Percentiles rank a stretch among this genome's conserved stretches.
phyloP scores from a whole-genome alignment of 164 flowering plant genomes.

The Liriodendron chinense region DNA sequence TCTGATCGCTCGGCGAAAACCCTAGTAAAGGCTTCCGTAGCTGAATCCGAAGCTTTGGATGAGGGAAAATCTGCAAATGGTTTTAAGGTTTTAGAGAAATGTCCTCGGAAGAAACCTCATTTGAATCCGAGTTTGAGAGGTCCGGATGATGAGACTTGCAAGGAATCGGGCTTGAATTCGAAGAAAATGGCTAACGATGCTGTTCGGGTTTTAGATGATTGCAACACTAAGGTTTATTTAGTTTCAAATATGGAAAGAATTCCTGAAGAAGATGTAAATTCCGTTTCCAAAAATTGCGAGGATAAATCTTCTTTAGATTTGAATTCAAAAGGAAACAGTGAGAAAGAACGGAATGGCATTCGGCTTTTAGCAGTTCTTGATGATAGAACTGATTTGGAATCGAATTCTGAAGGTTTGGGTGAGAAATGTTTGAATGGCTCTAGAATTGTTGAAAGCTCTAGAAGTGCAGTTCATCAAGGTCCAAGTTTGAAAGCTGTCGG shows the following conservation, averaged over 20 bases:
- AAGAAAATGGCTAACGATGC: neutral
- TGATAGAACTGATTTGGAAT: neutral
- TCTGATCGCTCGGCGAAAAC: slow-evolving; percentile 11
- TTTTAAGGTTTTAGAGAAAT: slow-evolving; percentile 21
- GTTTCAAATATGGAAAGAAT: neutral
- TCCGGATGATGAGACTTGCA: slow-evolving; percentile 21
- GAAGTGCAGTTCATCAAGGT: neutral
- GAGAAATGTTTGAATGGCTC: slow-evolving; percentile 7
- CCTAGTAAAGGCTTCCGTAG: slow-evolving; percentile 2
- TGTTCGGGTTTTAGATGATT: slow-evolving; percentile 1
- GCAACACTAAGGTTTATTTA: neutral
- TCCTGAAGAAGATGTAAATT: neutral
- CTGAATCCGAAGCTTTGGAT: neutral
- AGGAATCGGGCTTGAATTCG: neutral
- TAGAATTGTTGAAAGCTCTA: slow-evolving; percentile 3
- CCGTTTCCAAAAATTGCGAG: neutral
- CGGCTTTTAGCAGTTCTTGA: slow-evolving; percentile 2
- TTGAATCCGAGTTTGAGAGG: slow-evolving; percentile 13
- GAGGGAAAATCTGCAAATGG: slow-evolving; percentile 11
- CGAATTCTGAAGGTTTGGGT: slow-evolving; percentile 7
- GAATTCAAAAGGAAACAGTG: neutral
- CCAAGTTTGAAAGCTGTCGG: slow-evolving; percentile 9
- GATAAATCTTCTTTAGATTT: neutral
- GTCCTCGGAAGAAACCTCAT: slow-evolving; percentile 18
- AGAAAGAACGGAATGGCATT: neutral